Base-by-base conservation (phyloP, 2,329 filamentous ascomycete genomes). In the Cyanodermella asteris region DNA sequence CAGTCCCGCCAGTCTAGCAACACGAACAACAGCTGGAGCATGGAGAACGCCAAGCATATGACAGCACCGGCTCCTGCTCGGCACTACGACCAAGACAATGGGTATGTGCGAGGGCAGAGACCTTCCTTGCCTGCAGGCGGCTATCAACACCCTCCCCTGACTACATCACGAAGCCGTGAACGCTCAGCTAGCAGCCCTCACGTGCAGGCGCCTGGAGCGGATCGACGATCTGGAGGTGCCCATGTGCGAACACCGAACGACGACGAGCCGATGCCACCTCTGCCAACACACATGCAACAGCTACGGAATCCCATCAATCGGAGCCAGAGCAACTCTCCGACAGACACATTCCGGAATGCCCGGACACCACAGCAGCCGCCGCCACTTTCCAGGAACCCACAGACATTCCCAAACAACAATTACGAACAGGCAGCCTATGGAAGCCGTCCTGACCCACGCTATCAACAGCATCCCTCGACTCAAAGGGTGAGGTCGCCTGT, bases 121-220 rank as follows among this genome's bases (percentile, higher is more conserved):
- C 78, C 78, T 13, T 90, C 77, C 7, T 56, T 90, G 37, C 76
- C 75, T 21, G 72, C 66, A 11, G 72, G 78, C 61, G 53, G 43
- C 20, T 33, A 41, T 14, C 50, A 55, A 31, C n/a, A n/a, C n/a
- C n/a, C n/a, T n/a, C n/a, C n/a, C 53, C 44, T 49, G 29, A 46
- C 39, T 31, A 31, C 43, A 34, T 46, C 71, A 34, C 71, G 78
- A 43, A 70, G 73, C 41, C 64, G 81, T 36, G 72, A 77, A 51
- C 67, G 87, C 34, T 91, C 82, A 18, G 90, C 90, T 41, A 94
- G 84, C 51, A 93, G 82, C 34, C 84, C 87, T 6, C 82, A 94
- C 45, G 91, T 91, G 38, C 78, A 90, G 35, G 60, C 60, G 24
- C 56, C 59, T 17, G 53, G 59, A 22, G 39, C 45, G 9, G n/a